Conservation (phyloP, 257 asterid genomes). For the Echium plantagineum region DNA sequence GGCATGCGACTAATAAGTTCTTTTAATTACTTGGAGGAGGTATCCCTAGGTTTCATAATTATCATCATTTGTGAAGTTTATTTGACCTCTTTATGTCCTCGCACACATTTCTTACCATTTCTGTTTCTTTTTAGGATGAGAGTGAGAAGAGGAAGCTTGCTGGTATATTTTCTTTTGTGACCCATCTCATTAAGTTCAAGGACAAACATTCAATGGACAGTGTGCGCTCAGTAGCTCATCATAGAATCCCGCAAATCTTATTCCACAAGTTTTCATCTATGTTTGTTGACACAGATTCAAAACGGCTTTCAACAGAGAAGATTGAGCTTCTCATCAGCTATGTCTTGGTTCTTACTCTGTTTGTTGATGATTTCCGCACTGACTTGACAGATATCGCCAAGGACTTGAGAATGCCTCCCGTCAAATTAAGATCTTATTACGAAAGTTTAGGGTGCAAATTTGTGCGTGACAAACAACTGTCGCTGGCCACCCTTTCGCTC, state of each 20-base stretch:
- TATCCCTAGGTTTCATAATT: no score
- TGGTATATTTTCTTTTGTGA: slow-evolving; percentile 58
- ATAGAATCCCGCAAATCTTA: slow-evolving; percentile 52
- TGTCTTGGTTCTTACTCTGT: slow-evolving; percentile 65
- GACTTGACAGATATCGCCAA: slow-evolving; percentile 60
- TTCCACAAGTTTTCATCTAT: slow-evolving; percentile 49
- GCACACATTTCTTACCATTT: neutral
- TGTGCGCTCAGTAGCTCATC: slow-evolving; percentile 49
- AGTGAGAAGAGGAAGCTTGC: slow-evolving; percentile 37
- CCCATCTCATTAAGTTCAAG: slow-evolving; percentile 74
- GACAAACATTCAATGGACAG: slow-evolving; percentile 74
- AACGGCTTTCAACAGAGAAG: slow-evolving; percentile 39
- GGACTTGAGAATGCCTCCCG: slow-evolving; percentile 50
- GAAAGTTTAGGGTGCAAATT: slow-evolving; percentile 75
- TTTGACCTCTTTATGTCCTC: neutral
- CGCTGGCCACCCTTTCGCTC: slow-evolving; percentile 53
- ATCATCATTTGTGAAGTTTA: no score
- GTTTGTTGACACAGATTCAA: slow-evolving; percentile 34
- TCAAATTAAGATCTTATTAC: slow-evolving; percentile 33
- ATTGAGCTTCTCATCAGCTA: slow-evolving; percentile 49
- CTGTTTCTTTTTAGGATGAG: slow-evolving; percentile 36
- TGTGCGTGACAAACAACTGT: slow-evolving; percentile 26
- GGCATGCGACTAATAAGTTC: no score
- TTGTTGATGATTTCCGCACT: slow-evolving; percentile 55
- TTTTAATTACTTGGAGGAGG: no score